These are phyloP conservation scores for Didymella segeticola DNA, from an alignment of 2,329 filamentous ascomycete species.

Conservation along the genomic window DNA sequence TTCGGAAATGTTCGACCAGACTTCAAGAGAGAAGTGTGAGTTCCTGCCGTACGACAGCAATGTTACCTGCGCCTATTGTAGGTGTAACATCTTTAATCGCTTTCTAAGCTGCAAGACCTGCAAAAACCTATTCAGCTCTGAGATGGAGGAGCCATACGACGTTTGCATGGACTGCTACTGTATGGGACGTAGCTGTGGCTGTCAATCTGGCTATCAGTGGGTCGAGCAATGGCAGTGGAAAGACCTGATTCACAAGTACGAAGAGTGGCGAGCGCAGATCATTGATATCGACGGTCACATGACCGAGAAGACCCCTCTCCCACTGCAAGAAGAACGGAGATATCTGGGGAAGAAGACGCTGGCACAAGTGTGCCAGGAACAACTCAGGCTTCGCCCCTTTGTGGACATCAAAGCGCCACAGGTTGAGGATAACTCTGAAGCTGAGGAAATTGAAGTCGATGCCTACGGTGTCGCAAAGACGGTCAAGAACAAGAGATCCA, in stretches of 20 bases:
- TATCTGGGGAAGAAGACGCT: conserved; percentile 76
- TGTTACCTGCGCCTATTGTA: conserved; percentile 93
- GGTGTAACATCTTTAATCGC: conserved; percentile 95
- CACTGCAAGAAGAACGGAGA: conserved; percentile 73
- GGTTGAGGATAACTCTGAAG: conserved; percentile 54
- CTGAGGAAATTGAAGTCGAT: conserved; percentile 65
- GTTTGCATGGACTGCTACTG: conserved; percentile 98
- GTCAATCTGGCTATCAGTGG: conserved; percentile 85
- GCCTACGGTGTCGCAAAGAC: conserved; percentile 70
- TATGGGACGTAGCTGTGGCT: conserved; percentile 94
- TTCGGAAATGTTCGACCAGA: conserved; percentile 82
- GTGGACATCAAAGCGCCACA: conserved; percentile 75
- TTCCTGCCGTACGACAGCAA: conserved; percentile 85
- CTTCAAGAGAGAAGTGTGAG: conserved; percentile 73
- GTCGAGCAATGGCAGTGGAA: conserved; percentile 92
- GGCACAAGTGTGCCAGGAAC: conserved; percentile 93
- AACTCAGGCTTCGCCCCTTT: conserved; percentile 79
- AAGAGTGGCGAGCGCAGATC: conserved; percentile 80
- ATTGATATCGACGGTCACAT: conserved; percentile 73
- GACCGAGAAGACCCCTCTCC: conserved; percentile 69
- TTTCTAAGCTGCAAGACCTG: conserved; percentile 93
- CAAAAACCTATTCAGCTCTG: conserved; percentile 68
- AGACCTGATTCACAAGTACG: conserved; percentile 77
- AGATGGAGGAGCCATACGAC: conserved; percentile 87
- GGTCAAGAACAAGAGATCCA: conserved; percentile 65